Conservation (phyloP, 768 basidiomycete species). For the Tremella mesenterica region DNA sequence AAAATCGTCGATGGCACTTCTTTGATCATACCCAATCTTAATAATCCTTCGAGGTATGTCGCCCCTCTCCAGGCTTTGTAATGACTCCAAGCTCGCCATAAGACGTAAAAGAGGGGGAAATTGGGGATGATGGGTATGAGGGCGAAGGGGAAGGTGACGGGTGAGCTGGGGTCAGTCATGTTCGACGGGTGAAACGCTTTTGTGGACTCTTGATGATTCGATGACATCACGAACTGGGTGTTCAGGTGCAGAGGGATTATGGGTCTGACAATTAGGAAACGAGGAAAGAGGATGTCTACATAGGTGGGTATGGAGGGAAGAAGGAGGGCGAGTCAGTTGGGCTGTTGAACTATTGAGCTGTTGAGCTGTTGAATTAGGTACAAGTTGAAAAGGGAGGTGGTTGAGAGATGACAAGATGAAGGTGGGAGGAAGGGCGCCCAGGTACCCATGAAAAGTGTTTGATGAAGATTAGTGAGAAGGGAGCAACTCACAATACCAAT, state of each 20-base stretch:
- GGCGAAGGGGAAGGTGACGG: constrained; percentile 44
- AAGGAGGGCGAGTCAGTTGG: constrained; percentile 10
- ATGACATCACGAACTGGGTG: neutral
- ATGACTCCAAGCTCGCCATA: constrained; percentile 46
- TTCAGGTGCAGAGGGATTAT: neutral
- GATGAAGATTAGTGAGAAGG: constrained; percentile 8
- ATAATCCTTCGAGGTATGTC: constrained; percentile 34
- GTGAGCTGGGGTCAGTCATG: constrained; percentile 16
- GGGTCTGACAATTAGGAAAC: neutral
- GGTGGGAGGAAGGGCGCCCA: too few relatives aligned
- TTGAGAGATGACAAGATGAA: constrained; percentile 1
- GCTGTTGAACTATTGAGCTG: too few relatives aligned
- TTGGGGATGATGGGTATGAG: constrained; percentile 45
- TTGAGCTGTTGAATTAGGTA: neutral
- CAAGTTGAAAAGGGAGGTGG: neutral
- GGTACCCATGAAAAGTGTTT: constrained; percentile 5
- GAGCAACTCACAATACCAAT: constrained; percentile 25
- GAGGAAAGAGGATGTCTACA: too few relatives aligned
- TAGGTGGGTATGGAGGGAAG: neutral
- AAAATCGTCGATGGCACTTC: constrained; percentile 28
- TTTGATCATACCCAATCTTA: constrained; percentile 33
- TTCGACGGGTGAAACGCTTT: neutral
- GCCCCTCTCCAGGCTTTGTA: constrained; percentile 43
- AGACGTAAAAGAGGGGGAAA: constrained; percentile 45
- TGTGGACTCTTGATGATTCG: neutral